A percentile compares a stretch with the other conserved stretches of the same genome.
These are phyloP conservation scores for Pugionium dolabratum DNA, from an alignment of 345 rosid genomes.

Conservation along the genomic window DNA sequence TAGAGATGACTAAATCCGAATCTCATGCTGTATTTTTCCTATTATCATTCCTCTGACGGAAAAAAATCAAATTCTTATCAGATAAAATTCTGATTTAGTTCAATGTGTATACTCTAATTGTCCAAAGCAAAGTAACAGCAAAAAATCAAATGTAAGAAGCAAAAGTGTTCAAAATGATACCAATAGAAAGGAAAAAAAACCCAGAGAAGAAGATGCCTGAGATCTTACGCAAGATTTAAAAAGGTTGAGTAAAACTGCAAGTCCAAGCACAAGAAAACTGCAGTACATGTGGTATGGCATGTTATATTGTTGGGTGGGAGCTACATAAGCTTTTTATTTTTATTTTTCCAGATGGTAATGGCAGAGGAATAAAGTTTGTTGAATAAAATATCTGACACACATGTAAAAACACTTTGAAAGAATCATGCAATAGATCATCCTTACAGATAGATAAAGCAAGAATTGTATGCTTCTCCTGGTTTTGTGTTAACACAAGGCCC, in stretches of 20 bases:
- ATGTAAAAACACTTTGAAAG: conserved; percentile 35
- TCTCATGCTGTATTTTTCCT: conserved; percentile 28
- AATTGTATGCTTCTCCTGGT: conserved; percentile 46
- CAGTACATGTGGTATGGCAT: conserved; percentile 38
- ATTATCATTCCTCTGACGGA: conserved; percentile 20
- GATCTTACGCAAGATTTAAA: conserved; percentile 29
- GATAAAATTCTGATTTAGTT: neutral
- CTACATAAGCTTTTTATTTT: conserved; percentile 30
- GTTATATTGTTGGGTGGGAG: conserved; percentile 39
- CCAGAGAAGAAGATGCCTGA: conserved; percentile 19
- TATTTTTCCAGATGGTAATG: conserved; percentile 40
- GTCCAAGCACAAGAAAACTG: conserved; percentile 29
- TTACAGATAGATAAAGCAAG: conserved; percentile 44
- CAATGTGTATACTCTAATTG: neutral
- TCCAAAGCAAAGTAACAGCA: neutral
- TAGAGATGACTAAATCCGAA: conserved; percentile 33
- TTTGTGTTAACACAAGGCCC: conserved; percentile 47
- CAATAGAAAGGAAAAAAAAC: neutral
- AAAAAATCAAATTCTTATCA: neutral
- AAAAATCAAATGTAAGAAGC: conserved; percentile 1
- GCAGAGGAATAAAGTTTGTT: conserved; percentile 49
- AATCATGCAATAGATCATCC: conserved; percentile 35
- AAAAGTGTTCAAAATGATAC: neutral
- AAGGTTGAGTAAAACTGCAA: conserved; percentile 30
- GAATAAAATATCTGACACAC: conserved; percentile 35